Evolutionary conservation across 495 filamentous ascomycete species (phyloP).

Genomic region (Podospora didyma): DNA sequence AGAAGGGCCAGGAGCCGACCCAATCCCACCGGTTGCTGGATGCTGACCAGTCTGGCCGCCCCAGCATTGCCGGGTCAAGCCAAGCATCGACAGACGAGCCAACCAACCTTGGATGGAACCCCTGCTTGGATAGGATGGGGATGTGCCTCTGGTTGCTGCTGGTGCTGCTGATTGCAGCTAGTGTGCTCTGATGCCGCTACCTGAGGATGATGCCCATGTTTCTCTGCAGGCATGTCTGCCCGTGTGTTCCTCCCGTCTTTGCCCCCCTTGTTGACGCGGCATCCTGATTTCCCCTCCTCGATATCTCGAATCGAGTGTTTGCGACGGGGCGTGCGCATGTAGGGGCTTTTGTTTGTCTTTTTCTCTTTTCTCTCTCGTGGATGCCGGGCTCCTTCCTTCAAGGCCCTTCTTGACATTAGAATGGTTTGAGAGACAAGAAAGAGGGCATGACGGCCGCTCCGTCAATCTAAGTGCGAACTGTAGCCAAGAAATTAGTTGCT

Average conservation of each 20-base stretch:
- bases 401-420: neutral
- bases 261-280: neutral
- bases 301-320: neutral
- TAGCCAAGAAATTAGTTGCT: no score
- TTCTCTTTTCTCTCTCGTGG: neutral
- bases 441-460: no score
- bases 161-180: no score
- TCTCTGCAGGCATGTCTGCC: neutral
- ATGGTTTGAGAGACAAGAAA: no score
- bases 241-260: neutral
- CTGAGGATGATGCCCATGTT: conserved; percentile 3
- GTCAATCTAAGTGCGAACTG: no score
- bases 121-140: neutral
- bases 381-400: neutral
- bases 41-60: neutral
- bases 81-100: neutral
- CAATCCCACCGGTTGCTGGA: conserved; percentile 4
- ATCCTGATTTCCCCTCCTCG: neutral
- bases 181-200: neutral
- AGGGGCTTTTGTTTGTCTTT: neutral
- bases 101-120: neutral
- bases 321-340: neutral
- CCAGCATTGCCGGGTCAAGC: conserved; percentile 6
- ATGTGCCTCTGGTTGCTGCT: neutral
- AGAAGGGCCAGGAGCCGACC: neutral